Base-by-base conservation (phyloP, 2,329 filamentous ascomycete species). In the Colletotrichum eleusines region DNA sequence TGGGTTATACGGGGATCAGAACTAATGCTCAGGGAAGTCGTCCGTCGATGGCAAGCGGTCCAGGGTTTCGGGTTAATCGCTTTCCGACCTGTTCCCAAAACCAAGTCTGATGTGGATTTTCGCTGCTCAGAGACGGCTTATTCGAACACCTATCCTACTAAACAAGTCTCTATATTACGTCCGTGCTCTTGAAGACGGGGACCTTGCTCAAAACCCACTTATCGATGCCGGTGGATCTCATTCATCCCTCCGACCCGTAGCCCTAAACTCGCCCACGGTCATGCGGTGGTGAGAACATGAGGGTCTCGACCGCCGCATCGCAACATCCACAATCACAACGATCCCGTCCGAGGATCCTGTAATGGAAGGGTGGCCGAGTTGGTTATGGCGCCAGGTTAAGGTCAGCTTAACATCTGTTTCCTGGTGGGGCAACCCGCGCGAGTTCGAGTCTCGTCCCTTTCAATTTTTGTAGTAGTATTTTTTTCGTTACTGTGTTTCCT, bases 331-430 rank as follows among this genome's bases (percentile, higher is more conserved):
- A 61, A 7, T 6, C 9, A 57, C 48, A 7, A 38, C 8, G 40
- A 63, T 51, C 50, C 2, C 26, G 9, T 18, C 23, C 23, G 4
- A 35, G 44, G 23, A 62, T 51, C 23, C 23, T 3, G 0, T n/a
- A 16, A 51, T 51, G 68, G 68, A 63, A 71, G 68, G 68, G 68
- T 71, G 68, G 68, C 68, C 68, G 68, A 71, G 68, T 71, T 71
- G 68, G 68, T 71, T 71, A 71, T 71, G 68, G 68, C 68, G 68
- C 68, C 64, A 68, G 63, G 63, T 71, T n/a, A n/a, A n/a, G n/a
- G n/a, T n/a, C n/a, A n/a, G n/a, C n/a, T n/a, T n/a, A n/a, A n/a
- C n/a, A n/a, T n/a, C n/a, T n/a, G n/a, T n/a, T n/a, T n/a, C n/a
- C n/a, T n/a, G n/a, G n/a, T n/a, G n/a, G n/a, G n/a, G n/a, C n/a